Evolutionary conservation across 2,329 filamentous ascomycete genomes (phyloP), one percentile per base, ranked within the genome.

Genomic region (Fusarium nisikadoi): DNA sequence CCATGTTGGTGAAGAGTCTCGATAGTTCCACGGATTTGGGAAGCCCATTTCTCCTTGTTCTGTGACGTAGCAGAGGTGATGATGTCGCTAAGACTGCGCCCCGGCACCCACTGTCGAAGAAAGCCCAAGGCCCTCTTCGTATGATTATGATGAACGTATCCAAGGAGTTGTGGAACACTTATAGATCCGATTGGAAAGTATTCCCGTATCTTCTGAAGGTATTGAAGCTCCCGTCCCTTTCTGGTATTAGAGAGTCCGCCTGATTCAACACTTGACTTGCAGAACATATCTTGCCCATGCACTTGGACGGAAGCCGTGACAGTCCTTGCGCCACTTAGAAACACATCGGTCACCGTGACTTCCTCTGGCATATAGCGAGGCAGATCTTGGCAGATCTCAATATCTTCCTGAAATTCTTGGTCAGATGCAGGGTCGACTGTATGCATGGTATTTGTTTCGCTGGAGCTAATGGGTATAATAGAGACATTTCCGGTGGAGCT

Each of bases 271-370:
- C 25, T 3, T 3, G 61, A 9, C 25, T 52, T 63, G 45, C 45
- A 52, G 5, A 63, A 52, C 55, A 63, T 50, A 1, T 43, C 17
- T 16, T 2, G 36, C 0, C 43, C 38, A 1, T 19, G 13, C 3
- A 33, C 25, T 6, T 33, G 6, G 1, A 63, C 55, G 14, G 19
- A 8, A 33, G 60, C 60, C 3, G 55, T 39, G 9, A 63, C 1
- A 6, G 4, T 27, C 1, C 8, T 8, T 3, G 36, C 11, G 6
- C 60, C 60, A 2, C 3, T 20, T 1, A 10, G 1, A 27, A 50
- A 20, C 0, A 23, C 10, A 10, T 43, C 3, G 2, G 13, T 23
- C 0, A 33, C 5, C 0, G 11, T 2, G 0, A 63, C 3, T 5
- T 63, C 45, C 8, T 63, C 25, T 0, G 55, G n/a, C 2, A 6